A percentile compares a stretch with the other conserved stretches of the same genome.
These are phyloP conservation scores for Acanthamoeba healyi DNA, from an alignment of 208 protist genomes.

Conservation along the genomic window DNA sequence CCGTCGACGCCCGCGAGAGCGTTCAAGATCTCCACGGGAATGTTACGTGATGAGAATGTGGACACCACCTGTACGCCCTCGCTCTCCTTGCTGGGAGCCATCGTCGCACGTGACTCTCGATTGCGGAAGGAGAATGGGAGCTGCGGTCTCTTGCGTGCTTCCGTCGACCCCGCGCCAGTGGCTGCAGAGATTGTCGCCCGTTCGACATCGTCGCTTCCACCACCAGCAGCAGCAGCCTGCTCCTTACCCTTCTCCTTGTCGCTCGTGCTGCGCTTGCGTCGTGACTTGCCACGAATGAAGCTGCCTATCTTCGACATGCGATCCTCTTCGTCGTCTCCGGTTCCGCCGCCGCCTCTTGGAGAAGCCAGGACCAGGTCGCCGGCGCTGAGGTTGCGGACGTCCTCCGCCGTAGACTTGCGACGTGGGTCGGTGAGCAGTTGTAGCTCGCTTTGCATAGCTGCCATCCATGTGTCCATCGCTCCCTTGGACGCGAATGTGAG, in stretches of 20 bases:
- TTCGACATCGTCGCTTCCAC: too few relatives aligned
- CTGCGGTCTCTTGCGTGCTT: conserved; percentile 6
- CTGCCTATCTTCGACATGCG: not conserved
- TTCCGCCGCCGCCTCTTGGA: not conserved
- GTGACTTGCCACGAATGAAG: conserved; percentile 26
- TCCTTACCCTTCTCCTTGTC: conserved; percentile 41
- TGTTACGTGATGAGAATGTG: not conserved
- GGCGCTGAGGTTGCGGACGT: not conserved
- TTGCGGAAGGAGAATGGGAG: conserved; percentile 46
- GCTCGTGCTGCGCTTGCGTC: conserved; percentile 39
- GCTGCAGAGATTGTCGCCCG: not conserved
- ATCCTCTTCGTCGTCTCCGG: not conserved
- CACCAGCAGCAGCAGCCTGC: not conserved
- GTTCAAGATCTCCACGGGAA: not conserved
- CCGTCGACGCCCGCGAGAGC: not conserved
- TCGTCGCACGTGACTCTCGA: not conserved
- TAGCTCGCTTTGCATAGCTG: not conserved
- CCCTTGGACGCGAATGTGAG: not conserved
- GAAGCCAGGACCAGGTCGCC: not conserved
- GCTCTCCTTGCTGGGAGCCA: not conserved
- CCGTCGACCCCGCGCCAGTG: not conserved
- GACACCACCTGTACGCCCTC: conserved; percentile 18
- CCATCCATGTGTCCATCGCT: not conserved
- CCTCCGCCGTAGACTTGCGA: not conserved
- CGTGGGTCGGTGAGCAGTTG: not conserved